Conservation (phyloP, 345 rosid genomes). For the Pugionium dolabratum region DNA sequence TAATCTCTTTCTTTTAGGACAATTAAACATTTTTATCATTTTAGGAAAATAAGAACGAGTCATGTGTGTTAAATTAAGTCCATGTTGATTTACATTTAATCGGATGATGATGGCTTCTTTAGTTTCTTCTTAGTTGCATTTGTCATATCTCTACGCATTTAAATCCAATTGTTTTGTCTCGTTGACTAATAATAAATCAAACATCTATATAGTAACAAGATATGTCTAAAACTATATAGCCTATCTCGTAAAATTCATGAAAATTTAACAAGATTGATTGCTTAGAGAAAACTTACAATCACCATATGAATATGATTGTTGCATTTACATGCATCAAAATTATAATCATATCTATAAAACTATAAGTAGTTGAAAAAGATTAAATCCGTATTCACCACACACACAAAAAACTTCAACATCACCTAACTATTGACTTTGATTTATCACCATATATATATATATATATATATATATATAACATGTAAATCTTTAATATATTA, state of each 20-base stretch:
- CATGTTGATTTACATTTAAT: slow-evolving; percentile 33
- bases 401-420: too few species aligned
- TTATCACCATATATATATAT: background rate
- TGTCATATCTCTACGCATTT: slow-evolving; percentile 14
- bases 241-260: background rate
- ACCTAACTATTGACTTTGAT: too few species aligned
- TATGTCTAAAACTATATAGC: background rate
- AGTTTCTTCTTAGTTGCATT: slow-evolving; percentile 23
- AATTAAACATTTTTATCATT: background rate
- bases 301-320: background rate
- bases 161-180: slow-evolving; percentile 9
- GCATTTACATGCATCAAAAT: slow-evolving; percentile 1
- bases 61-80: slow-evolving; percentile 19
- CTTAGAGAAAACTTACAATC: background rate
- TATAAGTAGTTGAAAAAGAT: background rate
- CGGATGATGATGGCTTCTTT: slow-evolving; percentile 21
- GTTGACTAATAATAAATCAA: slow-evolving; percentile 21
- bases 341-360: background rate
- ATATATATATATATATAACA: too few species aligned
- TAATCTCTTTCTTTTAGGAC: background rate
- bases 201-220: slow-evolving; percentile 4
- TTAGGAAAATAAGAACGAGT: slow-evolving; percentile 23
- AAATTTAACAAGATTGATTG: background rate
- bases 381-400: background rate
- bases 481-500: too few species aligned